Evolutionary conservation across 169 alveolate species (phyloP), one percentile per base, ranked within the genome.

Genomic region (Eimeria maxima): DNA sequence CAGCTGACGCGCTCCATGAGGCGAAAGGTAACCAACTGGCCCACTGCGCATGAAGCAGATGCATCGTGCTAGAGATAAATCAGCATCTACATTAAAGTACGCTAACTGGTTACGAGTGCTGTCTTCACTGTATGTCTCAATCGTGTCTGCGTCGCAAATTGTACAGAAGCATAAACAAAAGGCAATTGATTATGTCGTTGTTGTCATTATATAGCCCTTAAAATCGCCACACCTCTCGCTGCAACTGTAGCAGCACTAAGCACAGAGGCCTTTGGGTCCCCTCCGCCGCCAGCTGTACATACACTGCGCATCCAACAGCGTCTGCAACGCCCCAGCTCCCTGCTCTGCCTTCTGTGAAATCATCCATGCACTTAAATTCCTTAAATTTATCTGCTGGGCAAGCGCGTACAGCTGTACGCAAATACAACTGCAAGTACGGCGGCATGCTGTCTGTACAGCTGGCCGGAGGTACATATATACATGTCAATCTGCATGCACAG

Each of bases 1-100:
- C 60, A 80, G 89, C 89, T 22, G 67, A 47, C 89, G 89, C 89
- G 89, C 89, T 80, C 89, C 89, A 80, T 80, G 89, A 80, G 89
- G 89, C 89, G 24, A 42, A 29, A 2, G 13, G 22, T 0, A 3
- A 67, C 45, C 13, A 29, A 13, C 13, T 10, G 78, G 22, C 78
- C 1, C 16, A 10, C 13, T 14, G n/a, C 11, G 78, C 29, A 20
- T n/a, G 78, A 24, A 20, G 78, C 29, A 67, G 10, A 3, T 67
- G 2, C 42, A 67, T 29, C 0, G 38, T 33, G 38, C 38, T 33
- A 33, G 38, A 33, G 38, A 1, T 33, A 33, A 33, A 33, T 33
- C 38, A 33, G 38, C 38, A 33, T 33, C 38, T 33, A 33, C 38
- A 33, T 33, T 33, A 1, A 33, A 33, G 63, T 16, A 53, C 22